Percentiles rank a stretch among this genome's conserved stretches.
phyloP scores from a whole-genome alignment of 345 rosid genomes.

The Populus nigra region DNA sequence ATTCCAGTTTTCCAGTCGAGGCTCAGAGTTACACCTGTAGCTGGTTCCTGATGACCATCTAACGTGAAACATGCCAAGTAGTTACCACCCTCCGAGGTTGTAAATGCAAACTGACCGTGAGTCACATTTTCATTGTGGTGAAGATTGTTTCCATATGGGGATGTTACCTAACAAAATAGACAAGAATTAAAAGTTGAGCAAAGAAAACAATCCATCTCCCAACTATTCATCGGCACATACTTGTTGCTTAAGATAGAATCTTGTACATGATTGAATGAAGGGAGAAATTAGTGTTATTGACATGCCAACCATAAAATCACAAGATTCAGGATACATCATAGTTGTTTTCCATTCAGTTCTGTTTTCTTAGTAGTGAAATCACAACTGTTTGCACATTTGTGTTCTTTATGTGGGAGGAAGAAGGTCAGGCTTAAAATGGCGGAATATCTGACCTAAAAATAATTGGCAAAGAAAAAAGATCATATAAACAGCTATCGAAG shows the following conservation, averaged over 20 bases:
- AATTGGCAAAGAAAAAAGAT: neutral
- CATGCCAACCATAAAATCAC: neutral
- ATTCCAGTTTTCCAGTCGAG: slow-evolving; percentile 91
- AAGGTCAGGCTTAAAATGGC: neutral
- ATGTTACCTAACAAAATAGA: slow-evolving; percentile 55
- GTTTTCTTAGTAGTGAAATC: neutral
- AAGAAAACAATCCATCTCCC: neutral
- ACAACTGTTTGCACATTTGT: neutral
- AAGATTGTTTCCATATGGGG: slow-evolving; percentile 71
- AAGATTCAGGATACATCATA: neutral
- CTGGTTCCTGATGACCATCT: slow-evolving; percentile 35
- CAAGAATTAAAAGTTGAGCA: neutral
- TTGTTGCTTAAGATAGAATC: neutral
- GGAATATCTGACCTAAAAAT: neutral
- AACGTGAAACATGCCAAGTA: slow-evolving; percentile 75
- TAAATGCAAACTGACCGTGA: slow-evolving; percentile 70
- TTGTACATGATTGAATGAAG: neutral
- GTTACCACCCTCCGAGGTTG: slow-evolving; percentile 67
- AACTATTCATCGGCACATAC: neutral
- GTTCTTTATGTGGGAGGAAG: neutral
- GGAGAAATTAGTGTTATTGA: neutral
- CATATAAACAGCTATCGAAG: neutral
- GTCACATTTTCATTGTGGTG: slow-evolving; percentile 60
- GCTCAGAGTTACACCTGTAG: slow-evolving; percentile 47
- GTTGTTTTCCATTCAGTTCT: neutral